phyloP scores from a whole-genome alignment of 1,284 basidiomycete genomes.

The Meripilus lineatus region DNA sequence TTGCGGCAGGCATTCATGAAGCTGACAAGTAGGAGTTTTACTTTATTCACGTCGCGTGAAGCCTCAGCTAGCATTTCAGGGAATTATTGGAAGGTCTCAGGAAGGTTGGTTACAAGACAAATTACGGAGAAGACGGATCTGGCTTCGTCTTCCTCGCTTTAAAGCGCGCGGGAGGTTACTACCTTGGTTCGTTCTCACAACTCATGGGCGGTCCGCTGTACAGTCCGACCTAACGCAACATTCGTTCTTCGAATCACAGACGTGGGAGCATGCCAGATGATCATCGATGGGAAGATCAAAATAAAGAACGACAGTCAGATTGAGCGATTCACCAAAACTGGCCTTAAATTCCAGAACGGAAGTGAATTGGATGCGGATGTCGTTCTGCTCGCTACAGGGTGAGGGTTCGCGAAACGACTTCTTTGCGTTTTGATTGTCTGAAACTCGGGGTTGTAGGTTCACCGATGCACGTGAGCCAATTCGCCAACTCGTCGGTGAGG shows the following conservation, averaged over 20 bases:
- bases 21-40: constrained; percentile 37
- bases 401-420: constrained; percentile 9
- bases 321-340: constrained; percentile 47
- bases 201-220: constrained; percentile 13
- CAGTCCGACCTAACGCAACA: background rate
- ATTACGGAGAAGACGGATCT: constrained; percentile 47
- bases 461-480: constrained; percentile 36
- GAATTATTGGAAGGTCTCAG: constrained; percentile 51
- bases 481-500: constrained; percentile 41
- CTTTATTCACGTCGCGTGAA: background rate
- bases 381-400: constrained; percentile 67
- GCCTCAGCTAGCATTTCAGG: constrained; percentile 24
- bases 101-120: constrained; percentile 55
- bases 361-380: constrained; percentile 61
- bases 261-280: constrained; percentile 58
- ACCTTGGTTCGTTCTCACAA: constrained; percentile 31
- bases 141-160: constrained; percentile 44
- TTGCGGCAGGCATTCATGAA: constrained; percentile 38
- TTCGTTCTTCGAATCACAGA: constrained; percentile 28
- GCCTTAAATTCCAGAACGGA: constrained; percentile 63
- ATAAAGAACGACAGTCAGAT: constrained; percentile 62
- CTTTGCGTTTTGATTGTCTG: constrained; percentile 20
- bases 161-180: constrained; percentile 36
- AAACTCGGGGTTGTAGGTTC: constrained; percentile 30
- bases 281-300: constrained; percentile 71